Conservation (phyloP, 805 yeast species). For the Kuraishia hungarica region DNA sequence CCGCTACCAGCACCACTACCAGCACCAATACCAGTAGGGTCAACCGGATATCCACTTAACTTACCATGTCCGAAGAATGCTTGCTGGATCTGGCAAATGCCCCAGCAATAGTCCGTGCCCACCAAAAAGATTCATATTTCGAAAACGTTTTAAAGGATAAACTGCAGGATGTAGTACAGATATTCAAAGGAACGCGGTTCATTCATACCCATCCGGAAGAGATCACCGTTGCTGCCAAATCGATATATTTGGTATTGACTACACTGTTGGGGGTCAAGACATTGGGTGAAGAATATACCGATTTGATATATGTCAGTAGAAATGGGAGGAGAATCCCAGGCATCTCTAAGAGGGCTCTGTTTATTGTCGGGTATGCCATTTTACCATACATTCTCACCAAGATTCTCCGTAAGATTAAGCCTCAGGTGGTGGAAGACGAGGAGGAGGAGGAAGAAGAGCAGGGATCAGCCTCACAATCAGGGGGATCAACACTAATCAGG, state of each 20-base stretch:
- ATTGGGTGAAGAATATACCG: constrained; percentile 91
- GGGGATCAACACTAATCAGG: constrained; percentile 7
- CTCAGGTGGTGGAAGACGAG: constrained; percentile 10
- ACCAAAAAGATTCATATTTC: constrained; percentile 81
- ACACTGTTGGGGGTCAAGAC: constrained; percentile 74
- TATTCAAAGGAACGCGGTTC: constrained; percentile 54
- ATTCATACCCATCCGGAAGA: constrained; percentile 57
- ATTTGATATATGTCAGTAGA: constrained; percentile 54
- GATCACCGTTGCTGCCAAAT: constrained; percentile 46
- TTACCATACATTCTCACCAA: constrained; percentile 47
- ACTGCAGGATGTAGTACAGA: constrained; percentile 45
- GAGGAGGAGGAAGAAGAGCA: no score
- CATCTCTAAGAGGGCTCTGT: constrained; percentile 34
- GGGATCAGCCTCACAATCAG: constrained; percentile 10
- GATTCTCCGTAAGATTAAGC: constrained; percentile 9
- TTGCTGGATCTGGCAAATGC: constrained; percentile 59
- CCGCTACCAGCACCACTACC: no score
- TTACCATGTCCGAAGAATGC: neutral
- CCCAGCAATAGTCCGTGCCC: constrained; percentile 83
- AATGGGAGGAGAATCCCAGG: constrained; percentile 43
- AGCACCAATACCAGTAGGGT: no score
- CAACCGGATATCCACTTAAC: no score
- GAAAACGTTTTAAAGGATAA: constrained; percentile 46
- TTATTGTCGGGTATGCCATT: constrained; percentile 49
- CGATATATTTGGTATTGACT: constrained; percentile 63